Conservation (phyloP, 768 basidiomycete species). For the Tylopilus vinaceipallidus region DNA sequence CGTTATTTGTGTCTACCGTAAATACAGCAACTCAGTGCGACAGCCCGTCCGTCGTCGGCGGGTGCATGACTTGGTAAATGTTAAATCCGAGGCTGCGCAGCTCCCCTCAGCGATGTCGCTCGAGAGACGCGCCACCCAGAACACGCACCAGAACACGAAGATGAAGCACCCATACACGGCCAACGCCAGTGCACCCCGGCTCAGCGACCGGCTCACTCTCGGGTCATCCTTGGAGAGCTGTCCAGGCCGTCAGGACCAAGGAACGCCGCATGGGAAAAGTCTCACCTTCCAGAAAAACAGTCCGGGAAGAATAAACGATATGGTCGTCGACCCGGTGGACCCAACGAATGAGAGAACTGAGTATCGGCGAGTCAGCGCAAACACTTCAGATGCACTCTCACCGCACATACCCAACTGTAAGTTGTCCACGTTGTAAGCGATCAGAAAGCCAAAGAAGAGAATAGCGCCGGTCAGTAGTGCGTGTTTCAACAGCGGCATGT, state of each 20-base stretch:
- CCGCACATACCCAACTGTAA: constrained; percentile 64
- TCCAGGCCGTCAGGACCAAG: constrained; percentile 5
- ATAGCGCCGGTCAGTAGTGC: constrained; percentile 66
- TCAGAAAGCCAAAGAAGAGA: constrained; percentile 59
- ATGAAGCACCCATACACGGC: constrained; percentile 74
- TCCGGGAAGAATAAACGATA: constrained; percentile 94
- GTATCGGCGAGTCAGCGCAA: constrained; percentile 14
- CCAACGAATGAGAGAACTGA: constrained; percentile 94
- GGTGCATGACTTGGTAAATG: constrained; percentile 60
- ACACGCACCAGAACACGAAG: constrained; percentile 85
- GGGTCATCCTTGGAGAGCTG: constrained; percentile 72
- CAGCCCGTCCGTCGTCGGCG: constrained; percentile 12
- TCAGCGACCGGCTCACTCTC: constrained; percentile 49
- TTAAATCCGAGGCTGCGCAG: constrained; percentile 69
- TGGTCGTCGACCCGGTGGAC: constrained; percentile 93
- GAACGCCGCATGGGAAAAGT: constrained; percentile 7
- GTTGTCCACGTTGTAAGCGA: constrained; percentile 78
- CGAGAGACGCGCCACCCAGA: too few species aligned
- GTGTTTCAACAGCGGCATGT: constrained; percentile 71
- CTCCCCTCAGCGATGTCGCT: constrained; percentile 4
- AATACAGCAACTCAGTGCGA: constrained; percentile 1
- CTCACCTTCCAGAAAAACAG: constrained; percentile 90
- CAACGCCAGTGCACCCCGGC: constrained; percentile 61
- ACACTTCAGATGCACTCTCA: not conserved
- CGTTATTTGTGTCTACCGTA: constrained; percentile 3